Evolutionary conservation across 192 early-diverging fungal genomes (phyloP), one percentile per base, ranked within the genome.

Genomic region (Diversispora epigaea): DNA sequence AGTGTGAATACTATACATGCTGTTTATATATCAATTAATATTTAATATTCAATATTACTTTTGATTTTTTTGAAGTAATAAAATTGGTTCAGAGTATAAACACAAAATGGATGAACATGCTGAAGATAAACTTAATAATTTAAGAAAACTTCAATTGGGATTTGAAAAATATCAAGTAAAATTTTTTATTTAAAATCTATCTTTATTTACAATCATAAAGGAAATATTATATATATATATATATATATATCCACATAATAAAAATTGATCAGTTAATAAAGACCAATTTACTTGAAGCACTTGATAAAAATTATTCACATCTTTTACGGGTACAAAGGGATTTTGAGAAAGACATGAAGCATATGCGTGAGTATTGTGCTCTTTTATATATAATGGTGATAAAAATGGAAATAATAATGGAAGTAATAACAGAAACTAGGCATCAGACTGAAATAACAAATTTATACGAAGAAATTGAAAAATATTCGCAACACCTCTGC

Each of bases 151-250:
- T 14, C 44, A 14, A 22, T 40, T 68, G n/a, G 75, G 75, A 44
- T 76, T 76, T 21, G 75, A 76, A 19, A 69, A 76, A n/a, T 76
- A 76, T 68, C 75, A 68, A 44, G 75, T 76, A 21, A 4, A 10
- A 7, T 2, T 41, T 50, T 50, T n/a, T 32, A 9, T n/a, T 32
- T 19, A 50, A 8, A 76, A 21, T 9, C n/a, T 67, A 17, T 40
- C 21, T 56, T 67, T 17, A 55, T 17, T 56, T 12, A 49, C 19
- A 63, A 67, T 68, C 54, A 32, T 6, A 25, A 68, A 6, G 15
- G 6, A 22, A 25, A 44, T 15, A 8, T 32, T 58, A 39, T 60
- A 63, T 41, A 17, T 9, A 40, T 64, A 17, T 46, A 41, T 62
- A 19, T 44, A 32, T 32, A 32, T 32, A 32, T 32, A 32, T 32